phyloP scores from a whole-genome alignment of 2,329 filamentous ascomycete genomes.

The Monosporascus sp. region DNA sequence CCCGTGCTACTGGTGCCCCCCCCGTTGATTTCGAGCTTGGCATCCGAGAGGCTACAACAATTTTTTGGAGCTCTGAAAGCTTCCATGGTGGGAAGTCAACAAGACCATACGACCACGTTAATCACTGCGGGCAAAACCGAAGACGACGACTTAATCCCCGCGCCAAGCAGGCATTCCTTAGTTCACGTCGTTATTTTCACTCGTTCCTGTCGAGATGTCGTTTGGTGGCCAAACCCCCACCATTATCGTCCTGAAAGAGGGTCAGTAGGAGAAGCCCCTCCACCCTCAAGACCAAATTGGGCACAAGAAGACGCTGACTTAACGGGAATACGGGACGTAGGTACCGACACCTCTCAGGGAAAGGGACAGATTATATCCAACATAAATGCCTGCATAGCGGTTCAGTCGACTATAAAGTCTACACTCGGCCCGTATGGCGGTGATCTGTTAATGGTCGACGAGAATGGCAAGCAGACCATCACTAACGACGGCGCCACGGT shows the following conservation, averaged over 20 bases:
- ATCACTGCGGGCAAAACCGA: not conserved
- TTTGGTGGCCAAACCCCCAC: conserved; percentile 97
- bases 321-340: conserved; percentile 41
- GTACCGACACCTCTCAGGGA: conserved; percentile 95
- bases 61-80: conserved; percentile 46
- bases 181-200: not conserved
- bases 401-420: conserved; percentile 92
- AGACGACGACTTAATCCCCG: conserved; percentile 4
- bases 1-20: conserved; percentile 4
- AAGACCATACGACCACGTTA: not conserved
- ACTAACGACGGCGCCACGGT: conserved; percentile 99
- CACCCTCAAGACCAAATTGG: conserved; percentile 4
- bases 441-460: conserved; percentile 91
- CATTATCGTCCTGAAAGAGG: conserved; percentile 96
- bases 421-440: conserved; percentile 96
- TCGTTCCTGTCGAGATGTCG: conserved; percentile 61
- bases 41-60: conserved; percentile 40
- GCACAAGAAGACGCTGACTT: conserved; percentile 1
- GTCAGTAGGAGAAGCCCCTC: conserved; percentile 49
- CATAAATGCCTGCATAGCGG: conserved; percentile 95
- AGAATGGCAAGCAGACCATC: conserved; percentile 93
- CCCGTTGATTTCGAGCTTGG: too few relatives aligned
- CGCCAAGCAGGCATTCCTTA: not conserved
- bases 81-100: conserved; percentile 20
- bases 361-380: conserved; percentile 96